Percentiles rank a stretch among this genome's conserved stretches.
phyloP scores from a whole-genome alignment of 176 grass and related monocot genomes.

The Hsuehochloa calcarea region DNA sequence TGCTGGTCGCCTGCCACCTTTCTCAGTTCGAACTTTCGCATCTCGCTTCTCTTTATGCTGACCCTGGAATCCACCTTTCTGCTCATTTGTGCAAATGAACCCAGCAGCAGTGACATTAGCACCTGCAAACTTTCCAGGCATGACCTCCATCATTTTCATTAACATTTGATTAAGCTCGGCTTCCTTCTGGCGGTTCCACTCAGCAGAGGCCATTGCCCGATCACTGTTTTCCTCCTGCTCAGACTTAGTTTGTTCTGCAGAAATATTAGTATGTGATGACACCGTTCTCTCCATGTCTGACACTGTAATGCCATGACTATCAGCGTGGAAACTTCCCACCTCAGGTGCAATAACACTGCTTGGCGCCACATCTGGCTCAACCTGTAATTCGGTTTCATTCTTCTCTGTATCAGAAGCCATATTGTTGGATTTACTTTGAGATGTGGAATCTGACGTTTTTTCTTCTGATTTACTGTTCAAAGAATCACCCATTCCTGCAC shows the following conservation, averaged over 20 bases:
- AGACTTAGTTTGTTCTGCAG: constrained; percentile 42
- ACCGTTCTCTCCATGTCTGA: constrained; percentile 37
- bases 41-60: constrained; percentile 77
- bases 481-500: constrained; percentile 86
- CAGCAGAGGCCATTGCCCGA: constrained; percentile 56
- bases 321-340: constrained; percentile 18
- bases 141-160: constrained; percentile 92
- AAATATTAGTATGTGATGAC: constrained; percentile 37
- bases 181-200: constrained; percentile 96
- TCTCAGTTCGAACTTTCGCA: constrained; percentile 58
- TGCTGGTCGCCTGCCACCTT: constrained; percentile 47
- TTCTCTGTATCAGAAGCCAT: constrained; percentile 39
- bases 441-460: constrained; percentile 51
- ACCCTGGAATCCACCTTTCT: constrained; percentile 47
- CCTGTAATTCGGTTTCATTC: constrained; percentile 41
- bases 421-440: constrained; percentile 50
- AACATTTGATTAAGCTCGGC: constrained; percentile 96
- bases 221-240: constrained; percentile 56
- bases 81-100: constrained; percentile 47
- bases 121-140: constrained; percentile 62
- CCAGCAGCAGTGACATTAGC: constrained; percentile 39
- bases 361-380: constrained; percentile 27
- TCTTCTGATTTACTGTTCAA: constrained; percentile 52
- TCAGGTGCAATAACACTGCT: constrained; percentile 19
- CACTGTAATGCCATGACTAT: constrained; percentile 28